These are phyloP conservation scores for Cordyceps cicadae DNA, from an alignment of 2,329 filamentous ascomycete species.

Conservation along the genomic window DNA sequence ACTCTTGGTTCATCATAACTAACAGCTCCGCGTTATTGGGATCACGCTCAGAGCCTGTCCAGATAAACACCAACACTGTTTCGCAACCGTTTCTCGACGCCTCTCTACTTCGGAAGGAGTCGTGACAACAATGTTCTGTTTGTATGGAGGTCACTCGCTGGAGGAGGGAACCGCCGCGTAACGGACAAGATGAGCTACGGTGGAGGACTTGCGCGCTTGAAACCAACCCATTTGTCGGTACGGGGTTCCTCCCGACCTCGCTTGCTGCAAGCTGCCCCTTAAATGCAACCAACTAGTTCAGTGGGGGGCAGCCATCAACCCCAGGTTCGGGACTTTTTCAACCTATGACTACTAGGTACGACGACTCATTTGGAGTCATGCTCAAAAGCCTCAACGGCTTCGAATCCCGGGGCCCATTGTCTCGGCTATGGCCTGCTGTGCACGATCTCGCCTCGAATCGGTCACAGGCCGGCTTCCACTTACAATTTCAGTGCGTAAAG, in stretches of 20 bases:
- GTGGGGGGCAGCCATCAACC: background rate
- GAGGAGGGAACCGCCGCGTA: background rate
- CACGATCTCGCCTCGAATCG: slow-evolving; percentile 4
- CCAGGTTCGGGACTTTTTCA: slow-evolving; percentile 1
- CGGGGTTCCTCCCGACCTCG: background rate
- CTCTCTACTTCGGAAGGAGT: slow-evolving; percentile 10
- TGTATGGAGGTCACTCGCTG: background rate
- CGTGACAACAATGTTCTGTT: background rate
- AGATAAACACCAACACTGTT: slow-evolving; percentile 16
- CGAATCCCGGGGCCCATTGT: background rate
- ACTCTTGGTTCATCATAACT: background rate
- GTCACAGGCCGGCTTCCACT: background rate
- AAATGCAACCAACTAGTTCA: background rate
- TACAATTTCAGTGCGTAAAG: background rate
- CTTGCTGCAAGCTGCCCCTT: background rate
- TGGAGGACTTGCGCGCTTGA: background rate
- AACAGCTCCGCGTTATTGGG: slow-evolving; percentile 5
- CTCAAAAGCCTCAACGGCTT: background rate
- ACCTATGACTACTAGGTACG: background rate
- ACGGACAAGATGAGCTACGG: background rate
- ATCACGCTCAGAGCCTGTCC: slow-evolving; percentile 10
- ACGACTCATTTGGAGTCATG: background rate
- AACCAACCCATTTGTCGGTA: background rate
- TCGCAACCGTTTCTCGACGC: slow-evolving; percentile 18
- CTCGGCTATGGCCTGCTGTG: background rate